Evolutionary conservation across 2,329 filamentous ascomycete genomes (phyloP).

Genomic region (Zasmidium cellare): DNA sequence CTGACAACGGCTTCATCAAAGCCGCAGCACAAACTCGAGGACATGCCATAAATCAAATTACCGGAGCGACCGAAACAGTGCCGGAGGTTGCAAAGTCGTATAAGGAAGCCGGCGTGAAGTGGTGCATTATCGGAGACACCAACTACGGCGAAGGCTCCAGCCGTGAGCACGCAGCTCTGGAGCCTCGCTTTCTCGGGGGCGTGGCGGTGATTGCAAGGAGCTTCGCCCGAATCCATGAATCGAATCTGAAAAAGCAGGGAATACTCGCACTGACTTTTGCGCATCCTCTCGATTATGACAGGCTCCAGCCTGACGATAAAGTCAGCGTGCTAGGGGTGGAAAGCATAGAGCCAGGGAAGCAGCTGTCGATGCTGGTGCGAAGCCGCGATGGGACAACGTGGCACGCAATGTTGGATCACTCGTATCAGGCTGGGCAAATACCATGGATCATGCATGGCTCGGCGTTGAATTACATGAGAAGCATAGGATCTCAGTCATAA

Average conservation of each 20-base stretch:
- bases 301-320: conserved; percentile 89
- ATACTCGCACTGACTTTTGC: conserved; percentile 98
- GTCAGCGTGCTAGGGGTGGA: conserved; percentile 87
- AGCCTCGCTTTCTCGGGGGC: conserved; percentile 95
- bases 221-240: conserved; percentile 99
- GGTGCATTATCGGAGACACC: conserved; percentile 98
- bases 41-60: conserved; percentile 91
- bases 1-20: conserved; percentile 91
- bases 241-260: conserved; percentile 99
- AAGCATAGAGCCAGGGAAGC: conserved; percentile 90
- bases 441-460: conserved; percentile 99
- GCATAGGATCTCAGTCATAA: no score
- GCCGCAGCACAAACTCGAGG: conserved; percentile 96
- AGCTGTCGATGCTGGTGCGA: conserved; percentile 86
- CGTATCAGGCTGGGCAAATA: conserved; percentile 96
- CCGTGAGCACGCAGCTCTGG: conserved; percentile 96
- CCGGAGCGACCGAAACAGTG: conserved; percentile 79
- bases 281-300: conserved; percentile 95
- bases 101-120: conserved; percentile 94
- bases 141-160: conserved; percentile 99
- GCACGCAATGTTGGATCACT: conserved; percentile 84
- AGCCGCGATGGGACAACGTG: conserved; percentile 74
- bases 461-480: conserved; percentile 98
- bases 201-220: conserved; percentile 93
- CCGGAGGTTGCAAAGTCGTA: conserved; percentile 95